These are phyloP conservation scores for Leccinum uliginosum DNA, from an alignment of 768 basidiomycete genomes.

Conservation along the genomic window DNA sequence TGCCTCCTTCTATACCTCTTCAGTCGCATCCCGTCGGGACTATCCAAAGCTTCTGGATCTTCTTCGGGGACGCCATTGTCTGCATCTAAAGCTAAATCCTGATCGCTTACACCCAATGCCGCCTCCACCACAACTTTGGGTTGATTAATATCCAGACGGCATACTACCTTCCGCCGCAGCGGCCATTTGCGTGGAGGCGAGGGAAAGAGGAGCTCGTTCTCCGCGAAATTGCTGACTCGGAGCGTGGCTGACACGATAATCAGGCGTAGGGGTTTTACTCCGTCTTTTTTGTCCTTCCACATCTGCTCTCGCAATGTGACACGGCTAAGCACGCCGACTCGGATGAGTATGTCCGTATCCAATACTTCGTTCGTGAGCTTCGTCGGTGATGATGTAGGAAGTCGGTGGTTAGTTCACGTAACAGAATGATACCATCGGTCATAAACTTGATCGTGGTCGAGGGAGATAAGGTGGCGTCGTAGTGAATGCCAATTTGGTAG, in stretches of 20 bases:
- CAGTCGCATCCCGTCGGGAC: constrained; percentile 55
- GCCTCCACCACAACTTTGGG: constrained; percentile 66
- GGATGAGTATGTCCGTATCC: constrained; percentile 97
- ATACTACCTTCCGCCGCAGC: constrained; percentile 21
- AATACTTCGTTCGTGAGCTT: constrained; percentile 97
- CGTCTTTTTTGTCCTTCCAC: constrained; percentile 77
- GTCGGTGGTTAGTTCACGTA: constrained; percentile 88
- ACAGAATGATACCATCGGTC: constrained; percentile 96
- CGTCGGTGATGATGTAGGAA: constrained; percentile 96
- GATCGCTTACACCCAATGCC: constrained; percentile 54
- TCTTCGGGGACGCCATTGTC: constrained; percentile 56
- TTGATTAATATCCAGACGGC: not conserved
- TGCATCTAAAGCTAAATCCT: constrained; percentile 64
- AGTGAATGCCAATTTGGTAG: constrained; percentile 97
- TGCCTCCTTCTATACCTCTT: constrained; percentile 61
- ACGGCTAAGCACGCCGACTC: constrained; percentile 89
- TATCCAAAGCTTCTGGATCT: constrained; percentile 73
- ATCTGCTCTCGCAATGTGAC: constrained; percentile 86
- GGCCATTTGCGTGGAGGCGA: constrained; percentile 48
- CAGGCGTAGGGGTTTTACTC: constrained; percentile 80
- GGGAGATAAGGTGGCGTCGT: constrained; percentile 89
- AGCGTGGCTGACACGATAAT: constrained; percentile 99
- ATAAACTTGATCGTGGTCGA: constrained; percentile 97
- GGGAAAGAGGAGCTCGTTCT: constrained; percentile 77
- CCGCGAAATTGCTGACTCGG: constrained; percentile 86